Base-by-base conservation (phyloP, 2,329 filamentous ascomycete genomes). In the Phyllosticta ampelicida region DNA sequence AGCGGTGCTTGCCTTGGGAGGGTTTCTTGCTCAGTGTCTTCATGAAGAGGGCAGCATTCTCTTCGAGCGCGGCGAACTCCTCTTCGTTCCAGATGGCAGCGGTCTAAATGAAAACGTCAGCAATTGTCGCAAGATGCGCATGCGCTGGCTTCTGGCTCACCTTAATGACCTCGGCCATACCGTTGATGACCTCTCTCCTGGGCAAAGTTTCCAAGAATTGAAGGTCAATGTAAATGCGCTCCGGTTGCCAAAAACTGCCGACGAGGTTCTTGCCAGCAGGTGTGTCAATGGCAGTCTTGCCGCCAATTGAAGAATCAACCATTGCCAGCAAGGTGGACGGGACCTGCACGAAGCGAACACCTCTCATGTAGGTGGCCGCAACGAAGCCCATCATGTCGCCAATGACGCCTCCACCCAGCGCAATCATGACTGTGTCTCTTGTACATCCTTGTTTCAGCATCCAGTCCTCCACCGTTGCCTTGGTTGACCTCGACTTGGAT, bases 361-460 rank as follows among this genome's bases (percentile, higher is more conserved):
- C 94, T 65, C 94, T 86, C 94, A 99, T 99, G 75, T 97, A 99
- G 44, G 94, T 99, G 48, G 94, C 90, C 20, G 94, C 94, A 55
- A 97, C 90, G 71, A 95, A 99, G 55, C 94, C 94, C 62, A 96
- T 91, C 87, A 99, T 87, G 73, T 99, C 94, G 29, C 94, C 94
- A 73, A 99, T 96, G 61, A 99, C 94, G 60, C 94, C 94, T 63
- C 94, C 94, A 29, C 94, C 94, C 9, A 99, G 81, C 21, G 94
- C 94, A 70, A 99, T 89, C 60, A 99, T 86, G 63, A 99, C 89
- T 0, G 90, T 96, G 73, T 99, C 94, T 65, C 94, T 82, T 23
- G 91, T 95, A 76, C 94, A 99, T 86, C 86, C 85, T 66, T 96
- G 84, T 64, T 85, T 83, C 60, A 97, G 79, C 83, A 99, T 86